A percentile compares a stretch with the other conserved stretches of the same genome.
Evolutionary conservation across 2,329 filamentous ascomycete genomes (phyloP).

Genomic region (Diaporthe destruens): DNA sequence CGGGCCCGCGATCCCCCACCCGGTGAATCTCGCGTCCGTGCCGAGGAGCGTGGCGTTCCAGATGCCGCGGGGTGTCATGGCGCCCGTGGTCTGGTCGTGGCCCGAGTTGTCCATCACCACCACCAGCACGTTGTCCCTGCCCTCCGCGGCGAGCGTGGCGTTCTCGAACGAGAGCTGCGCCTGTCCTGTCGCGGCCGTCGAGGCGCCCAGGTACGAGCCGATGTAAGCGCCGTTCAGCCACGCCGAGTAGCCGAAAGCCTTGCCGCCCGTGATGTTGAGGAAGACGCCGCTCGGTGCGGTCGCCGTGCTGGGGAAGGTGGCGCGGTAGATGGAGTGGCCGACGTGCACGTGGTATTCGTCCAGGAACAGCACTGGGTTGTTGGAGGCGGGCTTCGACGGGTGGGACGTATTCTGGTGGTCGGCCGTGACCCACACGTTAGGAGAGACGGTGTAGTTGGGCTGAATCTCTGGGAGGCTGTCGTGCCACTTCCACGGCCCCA

Average conservation of each 20-base stretch:
- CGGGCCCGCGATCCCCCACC: slow-evolving; percentile 70
- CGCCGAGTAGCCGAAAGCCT: slow-evolving; percentile 68
- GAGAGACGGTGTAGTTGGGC: slow-evolving; percentile 56
- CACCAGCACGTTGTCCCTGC: slow-evolving; percentile 61
- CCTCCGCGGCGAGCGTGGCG: slow-evolving; percentile 55
- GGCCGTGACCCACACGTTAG: slow-evolving; percentile 60
- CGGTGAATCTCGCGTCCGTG: slow-evolving; percentile 54
- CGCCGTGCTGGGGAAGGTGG: slow-evolving; percentile 58
- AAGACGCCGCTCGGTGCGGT: slow-evolving; percentile 57
- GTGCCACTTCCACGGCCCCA: slow-evolving; percentile 60
- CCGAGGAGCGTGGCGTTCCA: slow-evolving; percentile 64
- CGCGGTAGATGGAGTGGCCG: slow-evolving; percentile 67
- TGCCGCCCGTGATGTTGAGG: slow-evolving; percentile 66
- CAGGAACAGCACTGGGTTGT: slow-evolving; percentile 68
- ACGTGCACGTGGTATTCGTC: slow-evolving; percentile 69
- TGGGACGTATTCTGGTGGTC: slow-evolving; percentile 64
- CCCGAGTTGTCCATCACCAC: slow-evolving; percentile 71
- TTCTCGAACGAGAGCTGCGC: slow-evolving; percentile 64
- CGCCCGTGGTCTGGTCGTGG: slow-evolving; percentile 65
- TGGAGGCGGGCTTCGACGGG: slow-evolving; percentile 59
- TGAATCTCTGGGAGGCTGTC: slow-evolving; percentile 63
- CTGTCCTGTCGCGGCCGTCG: slow-evolving; percentile 53
- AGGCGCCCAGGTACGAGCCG: slow-evolving; percentile 66
- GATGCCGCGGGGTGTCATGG: slow-evolving; percentile 64
- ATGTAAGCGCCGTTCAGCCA: slow-evolving; percentile 70